Evolutionary conservation across 805 yeast genomes (phyloP).

Genomic region (Wickerhamomyces tratensis): DNA sequence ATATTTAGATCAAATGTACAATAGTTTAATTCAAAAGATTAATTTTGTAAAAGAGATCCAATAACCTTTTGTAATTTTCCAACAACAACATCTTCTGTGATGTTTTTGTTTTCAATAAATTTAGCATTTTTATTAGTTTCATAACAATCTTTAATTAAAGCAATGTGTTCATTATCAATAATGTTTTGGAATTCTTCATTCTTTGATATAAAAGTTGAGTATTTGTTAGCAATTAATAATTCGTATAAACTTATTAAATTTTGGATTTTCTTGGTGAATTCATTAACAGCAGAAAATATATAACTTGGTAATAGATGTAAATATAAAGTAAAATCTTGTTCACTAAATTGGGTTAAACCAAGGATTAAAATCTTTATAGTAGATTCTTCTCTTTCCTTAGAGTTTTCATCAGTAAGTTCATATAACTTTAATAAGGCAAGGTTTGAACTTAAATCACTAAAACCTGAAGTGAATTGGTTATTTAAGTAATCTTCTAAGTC

Average conservation of each 20-base stretch:
- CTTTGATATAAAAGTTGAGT: conserved; percentile 10
- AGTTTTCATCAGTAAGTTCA: conserved; percentile 24
- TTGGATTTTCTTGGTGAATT: conserved; percentile 16
- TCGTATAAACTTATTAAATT: conserved; percentile 15
- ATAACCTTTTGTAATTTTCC: conserved; percentile 16
- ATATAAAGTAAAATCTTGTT: conserved; percentile 32
- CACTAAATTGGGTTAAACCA: conserved; percentile 30
- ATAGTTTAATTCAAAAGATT: not conserved
- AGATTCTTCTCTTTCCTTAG: conserved; percentile 26
- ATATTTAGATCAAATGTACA: too few species aligned
- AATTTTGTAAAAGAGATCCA: conserved; percentile 5
- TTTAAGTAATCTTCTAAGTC: conserved; percentile 34
- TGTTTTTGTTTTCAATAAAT: conserved; percentile 10
- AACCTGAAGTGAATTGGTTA: conserved; percentile 27
- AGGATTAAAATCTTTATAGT: conserved; percentile 29
- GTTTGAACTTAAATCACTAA: conserved; percentile 32
- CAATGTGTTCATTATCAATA: conserved; percentile 9
- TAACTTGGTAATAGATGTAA: conserved; percentile 35
- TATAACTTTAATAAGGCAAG: conserved; percentile 36
- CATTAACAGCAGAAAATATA: conserved; percentile 18
- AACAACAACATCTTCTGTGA: conserved; percentile 15
- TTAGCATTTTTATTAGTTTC: conserved; percentile 13
- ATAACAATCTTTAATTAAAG: conserved; percentile 10
- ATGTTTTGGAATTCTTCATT: conserved; percentile 11
- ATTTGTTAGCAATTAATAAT: conserved; percentile 12